Percentiles rank a stretch among this genome's conserved stretches.
These are phyloP conservation scores for Sporothrix dimorphospora DNA, from an alignment of 2,329 filamentous ascomycete species.

Conservation along the genomic window DNA sequence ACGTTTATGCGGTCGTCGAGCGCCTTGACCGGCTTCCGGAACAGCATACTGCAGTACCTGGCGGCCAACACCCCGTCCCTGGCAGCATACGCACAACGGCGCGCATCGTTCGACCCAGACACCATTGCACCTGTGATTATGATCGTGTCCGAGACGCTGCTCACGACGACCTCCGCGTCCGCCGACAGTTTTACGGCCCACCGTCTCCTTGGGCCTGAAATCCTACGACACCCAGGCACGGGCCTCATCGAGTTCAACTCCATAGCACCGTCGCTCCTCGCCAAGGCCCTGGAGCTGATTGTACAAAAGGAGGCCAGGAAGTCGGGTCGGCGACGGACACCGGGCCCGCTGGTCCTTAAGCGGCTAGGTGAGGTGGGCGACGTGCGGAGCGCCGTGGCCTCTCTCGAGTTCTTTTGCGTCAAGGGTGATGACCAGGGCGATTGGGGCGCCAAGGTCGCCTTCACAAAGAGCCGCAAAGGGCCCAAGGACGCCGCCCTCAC, in stretches of 20 bases:
- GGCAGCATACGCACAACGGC: constrained; percentile 47
- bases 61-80: constrained; percentile 65
- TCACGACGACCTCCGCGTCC: constrained; percentile 81
- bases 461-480: constrained; percentile 68
- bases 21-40: constrained; percentile 71
- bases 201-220: constrained; percentile 82
- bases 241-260: constrained; percentile 89
- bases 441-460: constrained; percentile 74
- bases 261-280: constrained; percentile 82
- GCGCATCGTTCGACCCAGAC: constrained; percentile 41
- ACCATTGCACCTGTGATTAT: constrained; percentile 76
- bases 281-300: constrained; percentile 80
- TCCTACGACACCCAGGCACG: constrained; percentile 78
- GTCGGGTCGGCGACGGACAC: constrained; percentile 74
- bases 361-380: constrained; percentile 85
- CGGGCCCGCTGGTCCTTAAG: constrained; percentile 77
- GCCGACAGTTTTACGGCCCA: constrained; percentile 93
- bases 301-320: constrained; percentile 82
- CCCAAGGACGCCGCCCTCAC: constrained; percentile 65
- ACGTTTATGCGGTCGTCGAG: constrained; percentile 69
- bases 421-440: constrained; percentile 74
- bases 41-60: constrained; percentile 74
- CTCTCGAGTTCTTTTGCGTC: constrained; percentile 88
- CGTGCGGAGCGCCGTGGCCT: constrained; percentile 87
- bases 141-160: constrained; percentile 86